phyloP scores from a whole-genome alignment of 345 rosid species.

The Euphorbia pulcherrima region DNA sequence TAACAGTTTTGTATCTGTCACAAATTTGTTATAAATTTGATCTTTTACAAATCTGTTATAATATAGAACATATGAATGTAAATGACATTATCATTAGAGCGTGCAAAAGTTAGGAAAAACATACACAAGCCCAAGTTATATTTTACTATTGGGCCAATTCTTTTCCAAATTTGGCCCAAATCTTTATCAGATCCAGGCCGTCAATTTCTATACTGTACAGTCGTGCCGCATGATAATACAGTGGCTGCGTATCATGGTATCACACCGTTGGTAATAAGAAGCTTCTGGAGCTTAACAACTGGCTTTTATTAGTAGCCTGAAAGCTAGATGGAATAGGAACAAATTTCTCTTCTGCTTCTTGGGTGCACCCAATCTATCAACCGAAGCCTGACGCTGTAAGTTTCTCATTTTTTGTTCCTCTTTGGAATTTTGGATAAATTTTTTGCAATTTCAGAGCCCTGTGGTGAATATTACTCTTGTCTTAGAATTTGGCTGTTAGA shows the following conservation, averaged over 20 bases:
- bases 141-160: too few species aligned
- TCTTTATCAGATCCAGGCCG: background rate
- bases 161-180: too few species aligned
- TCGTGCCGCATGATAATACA: background rate
- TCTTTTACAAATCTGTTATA: too few species aligned
- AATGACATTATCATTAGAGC: too few species aligned
- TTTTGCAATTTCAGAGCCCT: too few species aligned
- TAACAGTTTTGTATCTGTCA: too few species aligned
- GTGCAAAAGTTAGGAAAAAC: too few species aligned
- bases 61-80: too few species aligned
- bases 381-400: background rate
- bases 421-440: background rate
- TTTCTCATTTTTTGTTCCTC: background rate
- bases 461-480: background rate
- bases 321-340: too few species aligned
- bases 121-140: too few species aligned
- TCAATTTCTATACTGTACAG: background rate
- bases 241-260: background rate
- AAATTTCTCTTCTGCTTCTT: background rate
- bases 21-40: too few species aligned
- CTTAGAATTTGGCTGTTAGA: background rate
- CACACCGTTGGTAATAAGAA: background rate
- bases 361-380: background rate
- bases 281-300: slow-evolving; percentile 3
- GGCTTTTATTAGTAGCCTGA: background rate